Conservation (phyloP, 1,139 yeast species). For the Lodderomyces metapsilosis region DNA sequence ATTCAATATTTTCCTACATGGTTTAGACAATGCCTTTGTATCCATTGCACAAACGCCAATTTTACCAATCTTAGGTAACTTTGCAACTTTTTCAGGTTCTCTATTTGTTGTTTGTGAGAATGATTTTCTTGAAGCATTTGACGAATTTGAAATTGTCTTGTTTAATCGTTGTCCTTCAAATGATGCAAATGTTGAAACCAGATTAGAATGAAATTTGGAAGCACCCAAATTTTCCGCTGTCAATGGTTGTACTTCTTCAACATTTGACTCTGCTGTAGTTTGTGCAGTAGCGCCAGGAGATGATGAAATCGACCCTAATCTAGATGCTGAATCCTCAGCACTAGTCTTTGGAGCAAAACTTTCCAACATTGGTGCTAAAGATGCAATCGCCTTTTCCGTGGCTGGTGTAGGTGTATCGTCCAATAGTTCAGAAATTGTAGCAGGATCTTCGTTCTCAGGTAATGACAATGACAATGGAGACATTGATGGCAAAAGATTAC, state of each 20-base stretch:
- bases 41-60: conserved; percentile 99
- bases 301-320: conserved; percentile 23
- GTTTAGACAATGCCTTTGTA: conserved; percentile 91
- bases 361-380: conserved; percentile 75
- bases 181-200: conserved; percentile 7
- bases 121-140: conserved; percentile 41
- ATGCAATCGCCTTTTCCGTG: conserved; percentile 64
- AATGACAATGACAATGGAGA: conserved; percentile 30
- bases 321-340: conserved; percentile 45
- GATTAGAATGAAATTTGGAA: conserved; percentile 9
- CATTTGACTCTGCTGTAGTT: not conserved
- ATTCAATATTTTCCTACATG: conserved; percentile 88
- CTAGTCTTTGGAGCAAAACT: conserved; percentile 71
- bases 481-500: conserved; percentile 24
- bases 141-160: conserved; percentile 37
- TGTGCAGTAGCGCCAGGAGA: conserved; percentile 10
- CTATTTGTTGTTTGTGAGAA: conserved; percentile 29
- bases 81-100: conserved; percentile 41
- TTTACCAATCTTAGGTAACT: conserved; percentile 77
- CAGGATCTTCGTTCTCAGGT: conserved; percentile 7
- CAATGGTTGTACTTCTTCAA: conserved; percentile 8
- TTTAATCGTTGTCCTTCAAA: conserved; percentile 20
- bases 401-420: conserved; percentile 24
- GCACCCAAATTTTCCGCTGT: conserved; percentile 10
- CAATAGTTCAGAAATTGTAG: conserved; percentile 5